Evolutionary conservation across 495 filamentous ascomycete species (phyloP), one percentile per base, ranked within the genome.

Genomic region (Penicillium pulvis): DNA sequence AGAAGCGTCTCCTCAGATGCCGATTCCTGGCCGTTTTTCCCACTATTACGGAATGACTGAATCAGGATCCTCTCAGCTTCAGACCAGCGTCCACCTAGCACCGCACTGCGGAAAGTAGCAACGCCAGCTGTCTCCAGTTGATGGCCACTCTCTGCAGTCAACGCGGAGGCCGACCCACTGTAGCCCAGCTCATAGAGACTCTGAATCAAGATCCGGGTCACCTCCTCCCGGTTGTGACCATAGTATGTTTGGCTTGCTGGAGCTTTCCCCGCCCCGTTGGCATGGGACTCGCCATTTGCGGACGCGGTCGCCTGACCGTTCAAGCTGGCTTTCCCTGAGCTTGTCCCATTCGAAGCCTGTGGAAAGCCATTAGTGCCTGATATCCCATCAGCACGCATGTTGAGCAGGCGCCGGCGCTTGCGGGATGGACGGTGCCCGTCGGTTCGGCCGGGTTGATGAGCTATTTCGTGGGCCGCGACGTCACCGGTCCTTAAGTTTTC

Each of bases 151-250:
- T 93, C 91, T 53, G 86, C 78, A 66, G 81, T 86, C 56, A 99
- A 78, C 57, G 76, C 81, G 19, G 83, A 79, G 33, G 95, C 94
- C 24, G 93, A 88, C 6, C 73, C 78, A 55, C 85, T 77, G 71
- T 98, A 97, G 2, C 93, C 94, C 71, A 98, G 73, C 70, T 98
- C 94, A 23, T 83, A 79, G 49, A 99, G 74, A 35, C 91, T 89
- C 72, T 99, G 94, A 63, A 98, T 95, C 60, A 97, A 72, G 52
- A 99, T 90, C 51, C 94, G 81, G 7, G 94, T 94, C 11, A 98
- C 87, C 74, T 99, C 93, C 76, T 95, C 93, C 67, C 92, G 87
- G 69, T 93, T 87, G 69, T 99, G 93, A 20, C 91, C 92, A 61
- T 84, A 88, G 66, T 86, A 91, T 50, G 76, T 76, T 11, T 75